Evolutionary conservation across 495 filamentous ascomycete species (phyloP), one percentile per base, ranked within the genome.

Genomic region (Podospora bellae-mahoneyi): DNA sequence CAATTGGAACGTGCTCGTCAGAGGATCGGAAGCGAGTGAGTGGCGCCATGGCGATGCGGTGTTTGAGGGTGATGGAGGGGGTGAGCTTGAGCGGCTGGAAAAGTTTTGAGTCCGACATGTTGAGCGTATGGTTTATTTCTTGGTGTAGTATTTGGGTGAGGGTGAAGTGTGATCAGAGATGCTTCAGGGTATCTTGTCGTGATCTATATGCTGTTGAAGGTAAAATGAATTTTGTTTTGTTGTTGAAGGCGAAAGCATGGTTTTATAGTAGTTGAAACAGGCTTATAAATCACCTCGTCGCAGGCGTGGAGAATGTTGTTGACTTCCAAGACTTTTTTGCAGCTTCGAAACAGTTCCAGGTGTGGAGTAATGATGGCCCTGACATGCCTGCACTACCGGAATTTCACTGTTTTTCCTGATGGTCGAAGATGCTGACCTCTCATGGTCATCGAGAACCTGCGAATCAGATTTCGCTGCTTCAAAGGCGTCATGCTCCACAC

Each of bases 21-120:
- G 73, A 65, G 26, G 78, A 73, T 26, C 84, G 83, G 71, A 70
- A 82, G n/a, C 84, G 79, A 9, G 84, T 85, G 6, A 84, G 70
- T 1, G 83, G 83, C 0, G 80, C 79, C 76, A 83, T 77, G 54
- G 75, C 78, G 20, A 84, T 71, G 55, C 82, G 78, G 69, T 84
- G 78, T 58, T 74, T 19, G 20, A 85, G 76, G 15, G 69, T 48
- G 7, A 48, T 69, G 34, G 68, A 75, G 55, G 60, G 32, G 65
- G 78, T 79, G 3, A 84, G 68, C 48, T 74, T 74, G 34, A 84
- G 76, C 54, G 82, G 82, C 32, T 79, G 64, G 76, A 84, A 84
- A n/a, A 78, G 73, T 20, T 69, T 69, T 13, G 68, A 65, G 1
- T 65, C 56, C 23, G 23, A 34, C 28, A 62, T 62, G 0, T 39